Percentiles rank a stretch among this genome's conserved stretches.
These are phyloP conservation scores for Colletotrichum paranaense DNA, from an alignment of 2,329 filamentous ascomycete genomes.

Conservation along the genomic window DNA sequence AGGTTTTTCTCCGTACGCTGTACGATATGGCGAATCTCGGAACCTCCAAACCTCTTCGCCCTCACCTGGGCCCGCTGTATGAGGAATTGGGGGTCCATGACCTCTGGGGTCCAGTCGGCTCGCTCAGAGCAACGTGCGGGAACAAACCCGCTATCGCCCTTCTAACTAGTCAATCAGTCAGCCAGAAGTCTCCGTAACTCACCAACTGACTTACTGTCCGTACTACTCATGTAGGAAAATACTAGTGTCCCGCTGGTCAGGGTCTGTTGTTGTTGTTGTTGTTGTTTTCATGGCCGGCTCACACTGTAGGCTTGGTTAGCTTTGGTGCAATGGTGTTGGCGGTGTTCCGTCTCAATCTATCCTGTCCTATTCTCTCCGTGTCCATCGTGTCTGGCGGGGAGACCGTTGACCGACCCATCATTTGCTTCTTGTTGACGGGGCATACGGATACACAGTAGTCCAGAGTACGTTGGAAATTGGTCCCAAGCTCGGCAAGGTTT, in stretches of 20 bases:
- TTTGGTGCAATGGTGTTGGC: neutral
- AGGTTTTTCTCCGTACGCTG: neutral
- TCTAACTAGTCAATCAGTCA: no score
- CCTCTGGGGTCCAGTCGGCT: conserved; percentile 9
- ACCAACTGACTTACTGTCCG: no score
- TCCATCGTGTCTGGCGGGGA: neutral
- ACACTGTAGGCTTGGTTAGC: conserved; percentile 19
- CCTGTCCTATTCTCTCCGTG: neutral
- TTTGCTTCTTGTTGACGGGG: neutral
- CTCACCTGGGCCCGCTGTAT: neutral
- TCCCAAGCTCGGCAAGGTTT: conserved; percentile 9
- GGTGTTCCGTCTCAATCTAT: neutral
- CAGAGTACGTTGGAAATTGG: neutral
- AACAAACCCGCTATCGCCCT: neutral
- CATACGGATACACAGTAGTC: no score
- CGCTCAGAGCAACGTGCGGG: conserved; percentile 1
- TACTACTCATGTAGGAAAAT: neutral
- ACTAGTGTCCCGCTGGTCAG: conserved; percentile 4
- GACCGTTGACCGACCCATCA: conserved; percentile 18
- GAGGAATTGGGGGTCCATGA: conserved; percentile 13
- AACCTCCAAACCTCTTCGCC: neutral
- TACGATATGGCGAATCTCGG: neutral
- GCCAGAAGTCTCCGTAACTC: no score
- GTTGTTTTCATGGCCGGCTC: conserved; percentile 3
- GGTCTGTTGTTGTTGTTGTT: conserved; percentile 5